Evolutionary conservation across 352 stramenopile genomes (phyloP), one percentile per base, ranked within the genome.

Genomic region (Phytophthora palmivora): DNA sequence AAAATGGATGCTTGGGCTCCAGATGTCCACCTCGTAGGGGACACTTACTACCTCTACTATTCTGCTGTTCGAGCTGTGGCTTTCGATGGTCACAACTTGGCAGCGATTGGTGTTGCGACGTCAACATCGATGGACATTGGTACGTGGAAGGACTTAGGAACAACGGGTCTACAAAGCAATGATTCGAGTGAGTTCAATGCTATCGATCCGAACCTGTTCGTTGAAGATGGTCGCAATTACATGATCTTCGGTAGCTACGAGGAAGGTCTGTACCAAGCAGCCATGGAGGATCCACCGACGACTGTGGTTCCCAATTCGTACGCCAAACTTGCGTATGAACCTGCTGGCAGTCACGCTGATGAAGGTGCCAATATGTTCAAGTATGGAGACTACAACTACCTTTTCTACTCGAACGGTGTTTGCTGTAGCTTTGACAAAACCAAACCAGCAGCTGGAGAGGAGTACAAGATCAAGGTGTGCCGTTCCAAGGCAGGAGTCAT

Each of bases 21-120:
- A 0, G 39, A 57, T 22, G 58, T 72, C 2, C 63, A 72, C 33
- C 38, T 59, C n/a, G 63, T 72, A 5, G 63, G 38, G 11, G 32
- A 72, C 30, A 68, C 45, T 38, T 68, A 68, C 63, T 72, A 72
- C 28, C 16, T 72, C 26, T 72, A 68, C 50, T 72, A 72, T 21
- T 63, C 63, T 3, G 58, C 58, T 44, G 58, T 67, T 0, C 50
- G 58, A 24, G 30, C 34, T 9, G 3, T 58, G 18, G 49, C 57
- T n/a, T 67, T 67, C 15, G 50, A 64, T 12, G 44, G 58, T 2
- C 58, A 72, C 28, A 72, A 72, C 10, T 9, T 63, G 9, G 63
- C 63, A 16, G 58, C 58, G 0, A 44, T 68, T 12, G 58, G 63
- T 5, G 50, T 72, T 6, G 56, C 63, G 0, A 67, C 18, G 2